Percentiles rank a stretch among this genome's conserved stretches.
phyloP scores from a whole-genome alignment of 257 asterid genomes.

The Fraxinus pennsylvanica region DNA sequence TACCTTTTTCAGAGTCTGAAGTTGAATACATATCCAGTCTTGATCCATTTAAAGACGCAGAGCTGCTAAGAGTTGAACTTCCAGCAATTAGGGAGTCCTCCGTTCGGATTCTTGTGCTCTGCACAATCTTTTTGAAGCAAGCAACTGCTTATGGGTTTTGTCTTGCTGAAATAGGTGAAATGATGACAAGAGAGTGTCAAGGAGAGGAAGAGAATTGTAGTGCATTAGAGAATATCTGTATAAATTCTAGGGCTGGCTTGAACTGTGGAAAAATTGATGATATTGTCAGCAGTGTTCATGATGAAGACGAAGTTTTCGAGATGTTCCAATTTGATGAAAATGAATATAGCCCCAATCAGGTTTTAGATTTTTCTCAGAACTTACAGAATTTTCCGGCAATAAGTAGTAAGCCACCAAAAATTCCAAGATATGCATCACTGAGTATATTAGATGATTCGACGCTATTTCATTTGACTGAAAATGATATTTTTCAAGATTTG shows the following conservation, averaged over 20 bases:
- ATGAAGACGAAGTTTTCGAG: conserved; percentile 36
- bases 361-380: conserved; percentile 21
- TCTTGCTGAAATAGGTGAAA: conserved; percentile 85
- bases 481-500: conserved; percentile 17
- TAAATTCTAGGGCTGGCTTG: conserved; percentile 53
- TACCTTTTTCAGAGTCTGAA: conserved; percentile 84
- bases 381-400: conserved; percentile 23
- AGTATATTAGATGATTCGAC: conserved; percentile 29
- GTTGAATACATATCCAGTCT: conserved; percentile 63
- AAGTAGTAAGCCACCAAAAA: conserved; percentile 56
- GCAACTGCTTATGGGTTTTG: conserved; percentile 68
- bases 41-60: conserved; percentile 82
- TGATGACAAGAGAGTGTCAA: conserved; percentile 76
- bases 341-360: conserved; percentile 29
- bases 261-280: conserved; percentile 29
- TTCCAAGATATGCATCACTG: conserved; percentile 52
- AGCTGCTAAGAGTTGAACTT: conserved; percentile 56
- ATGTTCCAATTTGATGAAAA: conserved; percentile 51
- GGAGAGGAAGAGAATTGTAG: conserved; percentile 76
- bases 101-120: conserved; percentile 71
- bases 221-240: conserved; percentile 64
- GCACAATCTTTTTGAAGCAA: conserved; percentile 74
- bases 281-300: conserved; percentile 21
- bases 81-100: conserved; percentile 79
- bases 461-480: conserved; percentile 15